These are phyloP conservation scores for Wickerhamiella siamensis DNA, from an alignment of 805 yeast genomes.

Conservation along the genomic window DNA sequence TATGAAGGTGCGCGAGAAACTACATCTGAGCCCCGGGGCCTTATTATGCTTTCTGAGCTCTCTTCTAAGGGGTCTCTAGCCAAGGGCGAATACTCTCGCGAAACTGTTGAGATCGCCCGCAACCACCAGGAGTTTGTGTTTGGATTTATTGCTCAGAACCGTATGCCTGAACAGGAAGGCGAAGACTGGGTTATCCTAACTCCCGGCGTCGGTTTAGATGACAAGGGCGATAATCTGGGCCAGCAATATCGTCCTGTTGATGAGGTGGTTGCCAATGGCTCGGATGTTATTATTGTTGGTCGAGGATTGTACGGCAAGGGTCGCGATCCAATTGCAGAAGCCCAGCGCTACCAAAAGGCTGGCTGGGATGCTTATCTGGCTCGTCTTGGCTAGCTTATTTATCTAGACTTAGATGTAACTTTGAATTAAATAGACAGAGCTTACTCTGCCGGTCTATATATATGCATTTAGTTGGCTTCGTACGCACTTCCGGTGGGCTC, in stretches of 20 bases:
- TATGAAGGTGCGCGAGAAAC: slow-evolving; percentile 61
- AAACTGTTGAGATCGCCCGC: slow-evolving; percentile 83
- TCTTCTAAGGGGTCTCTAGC: slow-evolving; percentile 92
- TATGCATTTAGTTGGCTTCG: background rate
- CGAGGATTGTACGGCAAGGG: slow-evolving; percentile 92
- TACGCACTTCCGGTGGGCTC: background rate
- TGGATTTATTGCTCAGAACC: slow-evolving; percentile 90
- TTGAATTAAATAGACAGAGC: too few species aligned
- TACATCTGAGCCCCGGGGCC: slow-evolving; percentile 56
- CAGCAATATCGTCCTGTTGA: slow-evolving; percentile 92
- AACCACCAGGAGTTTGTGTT: slow-evolving; percentile 78
- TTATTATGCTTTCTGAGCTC: slow-evolving; percentile 88
- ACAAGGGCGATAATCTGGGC: slow-evolving; percentile 88
- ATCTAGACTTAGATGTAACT: background rate
- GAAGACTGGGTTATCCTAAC: slow-evolving; percentile 96
- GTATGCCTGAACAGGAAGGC: slow-evolving; percentile 53
- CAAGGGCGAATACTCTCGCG: slow-evolving; percentile 72
- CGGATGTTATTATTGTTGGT: slow-evolving; percentile 95
- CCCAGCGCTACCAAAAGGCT: slow-evolving; percentile 76
- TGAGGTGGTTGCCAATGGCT: slow-evolving; percentile 70
- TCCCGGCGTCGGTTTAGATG: slow-evolving; percentile 97
- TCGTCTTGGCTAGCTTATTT: background rate
- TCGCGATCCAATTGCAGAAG: slow-evolving; percentile 78
- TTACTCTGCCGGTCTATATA: too few species aligned
- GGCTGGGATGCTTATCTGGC: slow-evolving; percentile 80